These are phyloP conservation scores for Rhizopogon vinicolor DNA, from an alignment of 768 basidiomycete genomes.

Conservation along the genomic window DNA sequence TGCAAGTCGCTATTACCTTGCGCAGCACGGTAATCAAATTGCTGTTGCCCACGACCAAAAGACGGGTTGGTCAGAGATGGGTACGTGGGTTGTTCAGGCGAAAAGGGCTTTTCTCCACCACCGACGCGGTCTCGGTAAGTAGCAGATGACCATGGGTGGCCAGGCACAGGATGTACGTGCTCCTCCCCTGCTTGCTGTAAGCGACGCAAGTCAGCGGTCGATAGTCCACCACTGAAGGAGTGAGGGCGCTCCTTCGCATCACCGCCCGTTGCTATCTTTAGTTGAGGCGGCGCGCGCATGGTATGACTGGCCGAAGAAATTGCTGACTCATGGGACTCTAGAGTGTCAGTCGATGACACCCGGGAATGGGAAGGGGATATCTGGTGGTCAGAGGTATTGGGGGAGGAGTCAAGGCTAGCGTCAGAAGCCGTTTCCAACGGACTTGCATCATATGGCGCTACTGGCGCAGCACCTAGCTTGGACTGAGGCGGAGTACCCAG, in stretches of 20 bases:
- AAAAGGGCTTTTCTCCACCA: constrained; percentile 36
- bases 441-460: constrained; percentile 59
- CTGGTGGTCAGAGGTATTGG: constrained; percentile 62
- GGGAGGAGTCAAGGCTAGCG: constrained; percentile 70
- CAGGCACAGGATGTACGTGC: constrained; percentile 30
- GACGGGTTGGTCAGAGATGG: constrained; percentile 58
- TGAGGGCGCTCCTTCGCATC: constrained; percentile 77
- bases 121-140: constrained; percentile 43
- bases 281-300: constrained; percentile 47
- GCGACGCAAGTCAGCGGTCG: constrained; percentile 68
- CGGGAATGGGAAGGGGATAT: constrained; percentile 71
- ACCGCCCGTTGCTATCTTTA: constrained; percentile 45
- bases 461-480: constrained; percentile 45
- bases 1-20: constrained; percentile 26
- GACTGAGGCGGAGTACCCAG: constrained; percentile 68
- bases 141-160: constrained; percentile 48
- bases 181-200: constrained; percentile 64
- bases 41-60: constrained; percentile 48
- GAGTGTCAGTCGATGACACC: constrained; percentile 78
- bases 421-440: constrained; percentile 71
- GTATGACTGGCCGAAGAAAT: constrained; percentile 51
- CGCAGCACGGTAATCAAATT: constrained; percentile 46
- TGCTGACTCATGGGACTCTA: constrained; percentile 53
- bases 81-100: constrained; percentile 47
- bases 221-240: constrained; percentile 77